phyloP scores from a whole-genome alignment of 2,329 filamentous ascomycete species.

The Monosporascus sp. region DNA sequence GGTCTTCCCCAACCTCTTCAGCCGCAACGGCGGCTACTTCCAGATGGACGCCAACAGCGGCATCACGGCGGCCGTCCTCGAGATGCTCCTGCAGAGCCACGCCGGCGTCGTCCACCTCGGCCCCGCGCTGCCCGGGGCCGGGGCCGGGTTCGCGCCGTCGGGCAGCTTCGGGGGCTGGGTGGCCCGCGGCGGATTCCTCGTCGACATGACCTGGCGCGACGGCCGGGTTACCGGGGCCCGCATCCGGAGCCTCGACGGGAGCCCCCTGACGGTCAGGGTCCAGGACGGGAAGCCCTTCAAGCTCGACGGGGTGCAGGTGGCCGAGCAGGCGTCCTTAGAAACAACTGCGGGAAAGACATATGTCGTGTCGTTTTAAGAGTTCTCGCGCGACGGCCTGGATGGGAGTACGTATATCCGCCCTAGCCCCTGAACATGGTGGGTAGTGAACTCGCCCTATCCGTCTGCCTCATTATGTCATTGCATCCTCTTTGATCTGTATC shows the following conservation, averaged over 20 bases:
- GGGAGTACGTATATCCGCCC: too few species aligned
- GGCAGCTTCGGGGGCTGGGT: background rate
- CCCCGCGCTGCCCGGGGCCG: background rate
- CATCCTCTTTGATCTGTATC: too few species aligned
- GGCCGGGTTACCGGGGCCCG: background rate
- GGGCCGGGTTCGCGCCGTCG: background rate
- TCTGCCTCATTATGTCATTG: too few species aligned
- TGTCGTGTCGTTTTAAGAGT: background rate
- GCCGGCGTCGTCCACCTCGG: background rate
- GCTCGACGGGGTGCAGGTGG: background rate
- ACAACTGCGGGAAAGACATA: background rate
- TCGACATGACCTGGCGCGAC: background rate
- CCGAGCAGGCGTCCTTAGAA: background rate
- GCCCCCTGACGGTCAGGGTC: background rate
- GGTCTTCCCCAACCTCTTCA: background rate
- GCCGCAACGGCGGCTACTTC: background rate
- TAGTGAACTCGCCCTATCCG: too few species aligned
- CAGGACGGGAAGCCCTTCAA: background rate
- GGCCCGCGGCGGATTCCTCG: background rate
- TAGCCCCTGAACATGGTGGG: too few species aligned
- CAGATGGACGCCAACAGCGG: conserved; percentile 2
- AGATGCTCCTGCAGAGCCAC: background rate
- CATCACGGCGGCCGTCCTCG: background rate
- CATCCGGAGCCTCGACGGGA: background rate
- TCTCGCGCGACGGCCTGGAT: too few species aligned